Evolutionary conservation across 1,284 basidiomycete species (phyloP).

Genomic region (Cryptococcus sp.): DNA sequence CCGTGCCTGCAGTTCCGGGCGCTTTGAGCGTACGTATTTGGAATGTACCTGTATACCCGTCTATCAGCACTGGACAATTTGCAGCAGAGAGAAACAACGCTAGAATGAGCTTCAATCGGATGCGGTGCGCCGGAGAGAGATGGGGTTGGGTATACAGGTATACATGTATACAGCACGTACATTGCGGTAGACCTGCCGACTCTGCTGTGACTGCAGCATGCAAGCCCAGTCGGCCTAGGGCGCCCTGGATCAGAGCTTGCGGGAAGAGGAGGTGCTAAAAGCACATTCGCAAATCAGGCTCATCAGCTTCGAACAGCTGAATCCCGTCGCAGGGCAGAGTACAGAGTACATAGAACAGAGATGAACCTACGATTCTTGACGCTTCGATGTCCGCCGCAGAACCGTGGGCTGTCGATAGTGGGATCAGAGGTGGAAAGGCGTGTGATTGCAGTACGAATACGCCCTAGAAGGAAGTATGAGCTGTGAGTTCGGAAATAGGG

Average conservation of each 20-base stretch:
- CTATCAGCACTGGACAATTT: not conserved
- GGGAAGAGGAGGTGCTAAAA: constrained; percentile 74
- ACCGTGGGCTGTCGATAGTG: constrained; percentile 71
- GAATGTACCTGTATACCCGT: constrained; percentile 39
- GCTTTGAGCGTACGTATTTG: constrained; percentile 46
- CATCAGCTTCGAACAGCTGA: constrained; percentile 4
- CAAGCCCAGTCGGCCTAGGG: constrained; percentile 73
- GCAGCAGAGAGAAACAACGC: too few relatives aligned
- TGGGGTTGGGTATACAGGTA: not conserved
- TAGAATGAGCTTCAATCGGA: too few relatives aligned
- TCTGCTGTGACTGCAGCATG: constrained; percentile 74
- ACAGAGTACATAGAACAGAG: constrained; percentile 2
- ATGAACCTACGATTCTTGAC: constrained; percentile 66
- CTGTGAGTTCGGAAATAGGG: not conserved
- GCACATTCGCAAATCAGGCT: too few relatives aligned
- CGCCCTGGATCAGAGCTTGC: constrained; percentile 78
- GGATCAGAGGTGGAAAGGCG: constrained; percentile 76
- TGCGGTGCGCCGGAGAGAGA: too few relatives aligned
- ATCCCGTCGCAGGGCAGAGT: too few relatives aligned
- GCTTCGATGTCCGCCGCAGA: constrained; percentile 70
- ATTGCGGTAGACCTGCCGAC: constrained; percentile 77
- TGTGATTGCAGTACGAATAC: constrained; percentile 93
- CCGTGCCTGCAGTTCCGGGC: not conserved
- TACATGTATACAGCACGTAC: constrained; percentile 59
- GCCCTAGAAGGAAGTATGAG: constrained; percentile 60